Evolutionary conservation across 805 yeast species (phyloP).

Genomic region (Saturnispora halmiae): DNA sequence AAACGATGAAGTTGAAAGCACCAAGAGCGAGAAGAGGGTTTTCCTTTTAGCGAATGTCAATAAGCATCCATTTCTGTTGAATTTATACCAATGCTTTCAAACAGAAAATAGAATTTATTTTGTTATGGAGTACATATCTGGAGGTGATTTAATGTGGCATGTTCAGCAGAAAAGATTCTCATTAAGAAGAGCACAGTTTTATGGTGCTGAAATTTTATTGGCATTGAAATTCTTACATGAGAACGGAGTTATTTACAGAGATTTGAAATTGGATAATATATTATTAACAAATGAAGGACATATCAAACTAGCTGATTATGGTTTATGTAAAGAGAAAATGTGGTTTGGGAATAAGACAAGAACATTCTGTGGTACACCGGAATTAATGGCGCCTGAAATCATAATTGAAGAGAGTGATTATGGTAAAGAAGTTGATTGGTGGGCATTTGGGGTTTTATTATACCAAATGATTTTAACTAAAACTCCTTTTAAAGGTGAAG

Average conservation of each 20-base stretch:
- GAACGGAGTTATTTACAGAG: conserved; percentile 92
- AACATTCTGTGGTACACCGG: conserved; percentile 98
- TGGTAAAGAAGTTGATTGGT: conserved; percentile 96
- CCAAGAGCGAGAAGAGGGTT: conserved; percentile 89
- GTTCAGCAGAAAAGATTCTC: conserved; percentile 88
- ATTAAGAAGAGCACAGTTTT: conserved; percentile 87
- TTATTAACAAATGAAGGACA: conserved; percentile 85
- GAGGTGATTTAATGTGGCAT: conserved; percentile 99
- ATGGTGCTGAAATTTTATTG: conserved; percentile 91
- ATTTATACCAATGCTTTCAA: conserved; percentile 91
- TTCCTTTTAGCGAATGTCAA: conserved; percentile 67
- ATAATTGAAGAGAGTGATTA: conserved; percentile 77
- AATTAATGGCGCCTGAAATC: conserved; percentile 98
- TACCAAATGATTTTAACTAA: conserved; percentile 96
- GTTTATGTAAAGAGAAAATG: conserved; percentile 83
- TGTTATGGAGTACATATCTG: conserved; percentile 96
- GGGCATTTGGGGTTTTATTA: conserved; percentile 96
- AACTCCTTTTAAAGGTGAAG: conserved; percentile 93
- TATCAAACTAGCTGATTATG: conserved; percentile 94
- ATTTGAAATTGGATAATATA: conserved; percentile 90
- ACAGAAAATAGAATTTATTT: conserved; percentile 95
- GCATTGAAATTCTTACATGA: conserved; percentile 92
- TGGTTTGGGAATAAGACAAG: conserved; percentile 66
- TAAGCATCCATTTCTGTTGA: conserved; percentile 86
- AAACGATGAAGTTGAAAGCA: conserved; percentile 92